Percentiles rank a stretch among this genome's conserved stretches.
These are phyloP conservation scores for Syncephalis fuscata DNA, from an alignment of 371 early-diverging fungal species.

Conservation along the genomic window DNA sequence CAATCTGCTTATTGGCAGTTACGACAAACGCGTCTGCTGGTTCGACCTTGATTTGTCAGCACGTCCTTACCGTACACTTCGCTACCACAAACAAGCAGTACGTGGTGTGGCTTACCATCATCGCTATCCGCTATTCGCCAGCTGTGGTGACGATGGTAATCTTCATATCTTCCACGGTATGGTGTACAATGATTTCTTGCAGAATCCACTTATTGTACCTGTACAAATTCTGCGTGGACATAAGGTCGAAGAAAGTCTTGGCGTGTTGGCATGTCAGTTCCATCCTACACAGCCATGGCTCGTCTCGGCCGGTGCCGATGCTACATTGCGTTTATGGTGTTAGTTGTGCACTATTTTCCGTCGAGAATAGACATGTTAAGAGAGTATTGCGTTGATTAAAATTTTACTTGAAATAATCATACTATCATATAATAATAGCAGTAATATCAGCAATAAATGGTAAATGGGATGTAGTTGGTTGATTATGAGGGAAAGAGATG, in stretches of 20 bases:
- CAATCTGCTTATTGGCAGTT: slow-evolving; percentile 87
- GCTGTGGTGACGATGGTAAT: slow-evolving; percentile 82
- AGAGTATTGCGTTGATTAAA: no score
- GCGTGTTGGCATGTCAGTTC: slow-evolving; percentile 70
- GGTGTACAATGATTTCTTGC: slow-evolving; percentile 85
- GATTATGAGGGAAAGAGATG: no score
- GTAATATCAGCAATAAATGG: no score
- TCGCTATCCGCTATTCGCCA: slow-evolving; percentile 87
- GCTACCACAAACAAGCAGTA: slow-evolving; percentile 74
- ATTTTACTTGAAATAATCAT: no score
- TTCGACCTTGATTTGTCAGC: slow-evolving; percentile 87
- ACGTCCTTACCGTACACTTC: slow-evolving; percentile 80
- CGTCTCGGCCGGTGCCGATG: slow-evolving; percentile 64
- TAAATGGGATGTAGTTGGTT: no score
- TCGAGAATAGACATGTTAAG: no score
- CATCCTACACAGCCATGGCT: slow-evolving; percentile 97
- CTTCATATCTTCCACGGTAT: slow-evolving; percentile 93
- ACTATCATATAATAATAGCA: no score
- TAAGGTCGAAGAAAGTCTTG: slow-evolving; percentile 37
- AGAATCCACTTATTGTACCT: slow-evolving; percentile 96
- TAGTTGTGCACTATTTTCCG: no score
- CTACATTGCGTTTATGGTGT: slow-evolving; percentile 35
- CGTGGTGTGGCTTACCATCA: slow-evolving; percentile 75
- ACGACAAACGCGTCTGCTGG: slow-evolving; percentile 89
- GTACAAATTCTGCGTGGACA: slow-evolving; percentile 85